Evolutionary conservation across 495 filamentous ascomycete species (phyloP), one percentile per base, ranked within the genome.

Genomic region (Daldinia decipiens): DNA sequence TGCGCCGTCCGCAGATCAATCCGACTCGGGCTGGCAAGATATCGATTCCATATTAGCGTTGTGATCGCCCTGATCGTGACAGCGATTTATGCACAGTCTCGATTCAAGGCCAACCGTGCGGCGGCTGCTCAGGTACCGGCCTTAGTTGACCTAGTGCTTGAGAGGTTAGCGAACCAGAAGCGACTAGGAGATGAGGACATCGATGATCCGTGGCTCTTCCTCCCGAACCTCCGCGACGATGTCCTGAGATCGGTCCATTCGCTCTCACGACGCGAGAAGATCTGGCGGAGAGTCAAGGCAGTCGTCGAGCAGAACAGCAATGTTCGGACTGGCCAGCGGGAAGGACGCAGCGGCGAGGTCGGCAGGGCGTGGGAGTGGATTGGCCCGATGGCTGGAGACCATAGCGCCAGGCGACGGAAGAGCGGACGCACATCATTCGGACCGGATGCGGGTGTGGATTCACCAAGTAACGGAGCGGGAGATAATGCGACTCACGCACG

Each of bases 301-400:
- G 89, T 98, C 45, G 94, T 99, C 2, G 96, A 98, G 82, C 88
- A 87, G 74, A 99, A 99, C 73, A 89, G 92, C 59, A 99, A 99
- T 74, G 92, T 99, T 7, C 87, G 95, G 36, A 91, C 92, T 0
- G 89, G 91, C 26, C 91, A 95, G 64, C 85, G 94, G 21, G 94
- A 98, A 80, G 86, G 90, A 45, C 84, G 89, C 54, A 91, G 86
- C 68, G 95, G 95, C 17, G 95, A 99, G 76, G 87, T 98, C 57
- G 89, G 91, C 13, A 86, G 93, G 53, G 90, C 92, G 17, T 99
- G 95, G 95, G 95, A 97, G 77, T 99, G 95, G 95, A 94, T 97
- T 76, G 95, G 95, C 0, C 85, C 88, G 8, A 80, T 67, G 31
- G 77, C 80, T 26, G 78, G 82, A 24, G 85, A 84, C 19, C 78